Evolutionary conservation across 306 rosid genomes (phyloP).

Genomic region (Ceratonia siliqua): DNA sequence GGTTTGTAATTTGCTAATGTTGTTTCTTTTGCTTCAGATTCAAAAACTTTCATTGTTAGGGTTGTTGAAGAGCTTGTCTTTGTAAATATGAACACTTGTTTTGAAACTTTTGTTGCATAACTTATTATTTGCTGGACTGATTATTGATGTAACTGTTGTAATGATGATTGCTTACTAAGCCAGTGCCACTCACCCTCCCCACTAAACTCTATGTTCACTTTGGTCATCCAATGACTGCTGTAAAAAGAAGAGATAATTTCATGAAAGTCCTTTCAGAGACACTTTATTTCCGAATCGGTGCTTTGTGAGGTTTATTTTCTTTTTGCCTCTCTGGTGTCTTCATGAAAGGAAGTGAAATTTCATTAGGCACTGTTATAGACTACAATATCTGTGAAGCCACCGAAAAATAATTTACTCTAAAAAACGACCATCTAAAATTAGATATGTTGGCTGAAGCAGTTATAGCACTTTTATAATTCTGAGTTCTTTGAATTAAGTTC

Average conservation of each 20-base stretch:
- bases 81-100: neutral
- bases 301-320: too few species aligned
- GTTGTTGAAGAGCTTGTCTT: neutral
- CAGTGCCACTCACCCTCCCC: neutral
- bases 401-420: too few species aligned
- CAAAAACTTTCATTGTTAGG: neutral
- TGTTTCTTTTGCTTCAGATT: neutral
- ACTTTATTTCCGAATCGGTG: too few species aligned
- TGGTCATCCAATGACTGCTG: neutral
- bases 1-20: conserved; percentile 1
- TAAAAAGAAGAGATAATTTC: too few species aligned
- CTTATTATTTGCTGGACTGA: neutral
- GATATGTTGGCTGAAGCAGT: neutral
- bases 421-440: neutral
- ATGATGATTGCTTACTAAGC: neutral
- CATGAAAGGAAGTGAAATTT: too few species aligned
- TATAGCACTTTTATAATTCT: neutral
- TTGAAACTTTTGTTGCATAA: neutral
- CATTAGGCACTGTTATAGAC: too few species aligned
- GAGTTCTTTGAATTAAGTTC: neutral
- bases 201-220: neutral
- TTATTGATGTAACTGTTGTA: neutral
- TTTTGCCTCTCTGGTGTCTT: too few species aligned
- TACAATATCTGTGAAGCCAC: too few species aligned
- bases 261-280: too few species aligned